Evolutionary conservation across 495 filamentous ascomycete species (phyloP), one percentile per base, ranked within the genome.

Genomic region (Aspergillus homomorphus): DNA sequence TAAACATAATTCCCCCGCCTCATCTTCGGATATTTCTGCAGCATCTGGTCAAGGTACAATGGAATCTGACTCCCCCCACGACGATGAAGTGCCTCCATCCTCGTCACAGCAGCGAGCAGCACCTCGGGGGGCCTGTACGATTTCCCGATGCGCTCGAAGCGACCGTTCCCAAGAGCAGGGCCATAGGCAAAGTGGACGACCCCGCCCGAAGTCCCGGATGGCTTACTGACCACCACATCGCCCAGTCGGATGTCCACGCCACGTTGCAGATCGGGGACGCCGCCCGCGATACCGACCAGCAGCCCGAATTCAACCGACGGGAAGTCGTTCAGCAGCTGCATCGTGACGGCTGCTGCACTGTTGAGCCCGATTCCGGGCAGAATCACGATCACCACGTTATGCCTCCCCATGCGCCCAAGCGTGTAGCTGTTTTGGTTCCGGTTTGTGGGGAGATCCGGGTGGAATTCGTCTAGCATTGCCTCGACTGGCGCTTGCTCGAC

Each of bases 61-160:
- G 57, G 46, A 22, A 72, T 67, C 30, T 53, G 44, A 45, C 26
- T 59, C 3, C 18, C 20, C 21, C 54, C 49, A 1, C 51, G 52
- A 20, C 55, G 30, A 43, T 72, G 53, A 18, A 58, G 18, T 26
- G 66, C 56, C 21, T 62, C 48, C 16, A 75, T 45, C 18, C 58
- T 62, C 6, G 54, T 26, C 6, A 76, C 38, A 15, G 69, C 69
- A 20, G 54, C 69, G 28, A 66, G 53, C 6, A 72, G 54, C 2
- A 59, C 33, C 2, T 41, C 16, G 10, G 69, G 65, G 42, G 70
- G 73, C 33, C 62, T 62, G 55, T 71, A 69, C 18, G 72, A 45
- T 6, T 48, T 58, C 0, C 72, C 70, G 14, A 63, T 73, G 19
- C 63, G 63, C 49, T 52, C 53, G 53, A 72, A 69, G 8, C 33